Percentiles rank a stretch among this genome's conserved stretches.
phyloP scores from a whole-genome alignment of 1,284 basidiomycete species.

The Leccinum ponderosum region DNA sequence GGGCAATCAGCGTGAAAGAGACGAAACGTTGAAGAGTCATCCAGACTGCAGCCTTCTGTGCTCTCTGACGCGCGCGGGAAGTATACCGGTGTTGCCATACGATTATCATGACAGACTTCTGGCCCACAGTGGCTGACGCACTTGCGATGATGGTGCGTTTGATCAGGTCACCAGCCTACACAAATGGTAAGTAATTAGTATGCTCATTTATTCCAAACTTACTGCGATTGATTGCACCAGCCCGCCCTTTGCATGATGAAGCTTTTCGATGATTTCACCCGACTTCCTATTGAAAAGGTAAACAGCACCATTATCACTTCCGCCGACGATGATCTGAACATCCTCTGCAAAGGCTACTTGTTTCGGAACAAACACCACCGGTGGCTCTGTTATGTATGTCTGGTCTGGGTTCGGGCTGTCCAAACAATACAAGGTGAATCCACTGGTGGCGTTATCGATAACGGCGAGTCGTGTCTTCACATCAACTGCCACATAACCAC shows the following conservation, averaged over 20 bases:
- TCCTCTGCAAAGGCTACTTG: not conserved
- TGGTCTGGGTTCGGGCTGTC: not conserved
- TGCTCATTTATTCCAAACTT: not conserved
- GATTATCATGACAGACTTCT: too few species aligned
- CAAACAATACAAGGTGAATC: not conserved
- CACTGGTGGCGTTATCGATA: not conserved
- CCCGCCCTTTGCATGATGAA: not conserved
- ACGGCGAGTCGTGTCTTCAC: not conserved
- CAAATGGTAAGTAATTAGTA: too few species aligned
- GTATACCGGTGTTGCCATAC: too few species aligned
- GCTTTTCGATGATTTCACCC: not conserved
- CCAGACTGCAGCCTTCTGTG: too few species aligned
- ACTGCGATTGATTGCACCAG: not conserved
- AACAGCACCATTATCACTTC: not conserved
- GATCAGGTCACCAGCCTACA: not conserved
- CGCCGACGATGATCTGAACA: not conserved
- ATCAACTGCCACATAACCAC: not conserved
- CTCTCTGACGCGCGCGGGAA: too few species aligned
- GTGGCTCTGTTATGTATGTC: not conserved
- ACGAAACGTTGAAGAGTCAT: too few species aligned
- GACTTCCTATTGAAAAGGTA: not conserved
- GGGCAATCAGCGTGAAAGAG: too few species aligned
- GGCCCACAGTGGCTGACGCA: not conserved
- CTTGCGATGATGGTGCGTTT: not conserved
- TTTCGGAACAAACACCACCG: not conserved